Evolutionary conservation across 345 rosid genomes (phyloP).

Genomic region (Syzygium grande): DNA sequence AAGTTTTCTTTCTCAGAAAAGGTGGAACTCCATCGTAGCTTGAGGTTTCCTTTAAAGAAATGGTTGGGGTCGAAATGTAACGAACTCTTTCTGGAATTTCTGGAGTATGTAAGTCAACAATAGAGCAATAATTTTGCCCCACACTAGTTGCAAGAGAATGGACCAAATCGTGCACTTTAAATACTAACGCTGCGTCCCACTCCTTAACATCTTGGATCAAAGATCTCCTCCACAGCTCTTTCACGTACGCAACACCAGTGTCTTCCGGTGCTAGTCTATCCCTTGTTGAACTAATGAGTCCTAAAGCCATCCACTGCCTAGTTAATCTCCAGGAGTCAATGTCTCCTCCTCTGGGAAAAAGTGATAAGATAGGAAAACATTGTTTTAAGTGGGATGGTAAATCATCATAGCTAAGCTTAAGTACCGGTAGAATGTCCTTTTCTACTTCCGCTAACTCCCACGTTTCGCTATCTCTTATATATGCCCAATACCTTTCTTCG

Average conservation of each 20-base stretch:
- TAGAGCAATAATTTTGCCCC: background rate
- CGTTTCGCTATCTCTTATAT: background rate
- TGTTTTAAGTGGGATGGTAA: background rate
- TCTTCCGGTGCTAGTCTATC: background rate
- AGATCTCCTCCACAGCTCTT: background rate
- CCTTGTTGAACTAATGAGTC: background rate
- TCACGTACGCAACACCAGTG: background rate
- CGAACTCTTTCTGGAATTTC: background rate
- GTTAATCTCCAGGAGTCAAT: no score
- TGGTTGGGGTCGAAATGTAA: background rate
- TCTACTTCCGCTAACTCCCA: background rate
- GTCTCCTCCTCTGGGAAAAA: background rate
- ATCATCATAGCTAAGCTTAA: background rate
- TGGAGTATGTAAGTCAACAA: background rate
- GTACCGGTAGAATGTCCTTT: fast-evolving
- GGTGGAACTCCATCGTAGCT: background rate
- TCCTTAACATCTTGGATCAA: background rate
- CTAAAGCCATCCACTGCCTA: background rate
- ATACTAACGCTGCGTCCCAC: fast-evolving
- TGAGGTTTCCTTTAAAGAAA: background rate
- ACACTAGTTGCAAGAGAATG: background rate
- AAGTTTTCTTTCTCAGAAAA: background rate
- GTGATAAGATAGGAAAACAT: background rate
- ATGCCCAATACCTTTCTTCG: background rate
- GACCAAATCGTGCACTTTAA: background rate